Conservation (phyloP, 495 filamentous ascomycete genomes). For the Podospora conica region DNA sequence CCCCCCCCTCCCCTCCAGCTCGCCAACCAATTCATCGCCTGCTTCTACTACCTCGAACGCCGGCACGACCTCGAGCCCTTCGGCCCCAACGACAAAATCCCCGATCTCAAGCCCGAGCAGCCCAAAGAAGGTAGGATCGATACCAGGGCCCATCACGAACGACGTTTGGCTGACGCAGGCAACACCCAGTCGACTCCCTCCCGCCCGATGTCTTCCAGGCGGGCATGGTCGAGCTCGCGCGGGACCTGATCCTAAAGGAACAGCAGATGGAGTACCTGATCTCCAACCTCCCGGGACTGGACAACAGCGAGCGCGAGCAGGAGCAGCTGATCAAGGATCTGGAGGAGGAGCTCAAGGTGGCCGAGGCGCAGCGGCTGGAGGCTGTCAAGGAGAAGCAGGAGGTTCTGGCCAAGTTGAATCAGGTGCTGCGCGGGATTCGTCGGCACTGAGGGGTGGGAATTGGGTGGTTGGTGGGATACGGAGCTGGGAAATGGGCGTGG, state of each 20-base stretch:
- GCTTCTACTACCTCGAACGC: constrained; percentile 71
- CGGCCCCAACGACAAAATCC: constrained; percentile 50
- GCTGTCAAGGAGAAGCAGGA: constrained; percentile 67
- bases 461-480: not conserved
- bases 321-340: constrained; percentile 64
- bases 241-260: constrained; percentile 81
- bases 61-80: constrained; percentile 73
- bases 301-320: constrained; percentile 78
- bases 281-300: constrained; percentile 75
- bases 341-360: constrained; percentile 66
- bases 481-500: not conserved
- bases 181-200: constrained; percentile 51
- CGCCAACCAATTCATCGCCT: constrained; percentile 81
- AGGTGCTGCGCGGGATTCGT: constrained; percentile 53
- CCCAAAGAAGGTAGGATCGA: constrained; percentile 32
- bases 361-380: constrained; percentile 63
- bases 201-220: constrained; percentile 60
- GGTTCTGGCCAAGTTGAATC: constrained; percentile 61
- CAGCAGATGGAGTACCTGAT: constrained; percentile 92
- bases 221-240: constrained; percentile 72
- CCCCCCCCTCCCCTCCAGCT: constrained; percentile 48
- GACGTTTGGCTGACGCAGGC: constrained; percentile 5
- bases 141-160: not conserved
- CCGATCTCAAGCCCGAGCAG: constrained; percentile 48
- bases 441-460: constrained; percentile 30